Conservation (phyloP, 805 yeast genomes). For the Lipomyces orientalis region DNA sequence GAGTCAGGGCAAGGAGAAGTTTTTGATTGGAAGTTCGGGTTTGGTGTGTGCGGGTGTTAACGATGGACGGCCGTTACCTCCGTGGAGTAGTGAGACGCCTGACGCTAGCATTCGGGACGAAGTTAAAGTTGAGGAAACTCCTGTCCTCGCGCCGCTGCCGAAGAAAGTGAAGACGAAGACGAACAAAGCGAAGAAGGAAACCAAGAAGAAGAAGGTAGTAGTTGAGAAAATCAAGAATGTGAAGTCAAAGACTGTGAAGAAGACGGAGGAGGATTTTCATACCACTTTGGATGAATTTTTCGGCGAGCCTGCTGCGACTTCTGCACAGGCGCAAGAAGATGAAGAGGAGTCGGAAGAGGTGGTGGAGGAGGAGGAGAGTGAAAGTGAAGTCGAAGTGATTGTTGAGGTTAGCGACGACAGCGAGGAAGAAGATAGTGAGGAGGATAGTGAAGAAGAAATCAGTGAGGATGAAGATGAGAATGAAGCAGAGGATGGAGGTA, state of each 20-base stretch:
- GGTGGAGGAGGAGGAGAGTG: conserved; percentile 20
- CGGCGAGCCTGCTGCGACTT: conserved; percentile 51
- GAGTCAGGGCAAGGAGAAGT: conserved; percentile 31
- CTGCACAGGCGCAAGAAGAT: conserved; percentile 38
- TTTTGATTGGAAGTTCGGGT: conserved; percentile 45
- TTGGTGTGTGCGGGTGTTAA: conserved; percentile 41
- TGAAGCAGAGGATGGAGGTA: conserved; percentile 44
- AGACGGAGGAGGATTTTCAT: conserved; percentile 27
- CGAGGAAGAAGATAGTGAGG: conserved; percentile 45
- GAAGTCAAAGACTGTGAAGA: conserved; percentile 11
- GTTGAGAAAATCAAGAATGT: background rate
- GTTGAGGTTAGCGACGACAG: conserved; percentile 41
- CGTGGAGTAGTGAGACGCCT: conserved; percentile 55
- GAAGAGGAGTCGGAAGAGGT: conserved; percentile 37
- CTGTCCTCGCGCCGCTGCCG: conserved; percentile 14
- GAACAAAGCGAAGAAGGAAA: conserved; percentile 14
- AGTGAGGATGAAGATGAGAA: conserved; percentile 46
- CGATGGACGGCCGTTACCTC: conserved; percentile 46
- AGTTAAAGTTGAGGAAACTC: conserved; percentile 7
- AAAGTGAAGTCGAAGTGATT: conserved; percentile 42
- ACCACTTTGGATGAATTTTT: conserved; percentile 77
- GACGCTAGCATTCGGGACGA: conserved; percentile 44
- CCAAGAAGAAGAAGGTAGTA: conserved; percentile 14
- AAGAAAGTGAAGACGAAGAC: conserved; percentile 15
- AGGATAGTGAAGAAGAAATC: conserved; percentile 45